These are phyloP conservation scores for Pulveroboletus sp. DNA, from an alignment of 1,284 basidiomycete genomes.

Conservation along the genomic window DNA sequence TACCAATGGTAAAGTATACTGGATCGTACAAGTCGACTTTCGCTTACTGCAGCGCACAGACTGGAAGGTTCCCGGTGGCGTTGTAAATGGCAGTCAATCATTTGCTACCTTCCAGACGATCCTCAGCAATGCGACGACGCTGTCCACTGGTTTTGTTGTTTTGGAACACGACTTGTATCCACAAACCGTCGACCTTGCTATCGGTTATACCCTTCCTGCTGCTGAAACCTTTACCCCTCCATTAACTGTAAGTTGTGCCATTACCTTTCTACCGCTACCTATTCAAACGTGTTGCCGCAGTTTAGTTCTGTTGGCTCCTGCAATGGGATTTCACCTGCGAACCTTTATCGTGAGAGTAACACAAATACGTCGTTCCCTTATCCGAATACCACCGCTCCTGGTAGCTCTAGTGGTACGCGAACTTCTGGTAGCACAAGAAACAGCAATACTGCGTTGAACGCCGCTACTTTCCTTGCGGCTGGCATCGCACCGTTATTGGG, in stretches of 20 bases:
- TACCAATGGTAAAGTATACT: too few species aligned
- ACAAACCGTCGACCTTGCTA: constrained; percentile 84
- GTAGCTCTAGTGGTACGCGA: constrained; percentile 4
- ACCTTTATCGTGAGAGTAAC: constrained; percentile 66
- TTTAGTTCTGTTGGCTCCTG: constrained; percentile 66
- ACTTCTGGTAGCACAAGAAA: not conserved
- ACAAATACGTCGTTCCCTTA: constrained; percentile 57
- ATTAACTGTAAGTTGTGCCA: constrained; percentile 47
- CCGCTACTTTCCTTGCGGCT: constrained; percentile 13
- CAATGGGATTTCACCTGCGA: constrained; percentile 45
- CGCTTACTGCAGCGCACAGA: constrained; percentile 40
- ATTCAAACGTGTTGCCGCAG: constrained; percentile 30
- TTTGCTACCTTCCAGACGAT: constrained; percentile 58
- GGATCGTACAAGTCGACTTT: not conserved
- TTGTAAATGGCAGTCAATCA: constrained; percentile 54
- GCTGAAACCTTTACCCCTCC: constrained; percentile 57
- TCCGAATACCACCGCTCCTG: constrained; percentile 21
- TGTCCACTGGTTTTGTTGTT: constrained; percentile 78
- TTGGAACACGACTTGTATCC: constrained; percentile 86
- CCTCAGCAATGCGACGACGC: constrained; percentile 53
- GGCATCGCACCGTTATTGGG: constrained; percentile 12
- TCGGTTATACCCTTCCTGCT: constrained; percentile 80
- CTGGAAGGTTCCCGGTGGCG: constrained; percentile 79
- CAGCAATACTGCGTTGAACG: constrained; percentile 10
- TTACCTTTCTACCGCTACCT: not conserved